Percentiles rank a stretch among this genome's conserved stretches.
Conservation (phyloP, 306 rosid genomes). For the Rosa chinensis region DNA sequence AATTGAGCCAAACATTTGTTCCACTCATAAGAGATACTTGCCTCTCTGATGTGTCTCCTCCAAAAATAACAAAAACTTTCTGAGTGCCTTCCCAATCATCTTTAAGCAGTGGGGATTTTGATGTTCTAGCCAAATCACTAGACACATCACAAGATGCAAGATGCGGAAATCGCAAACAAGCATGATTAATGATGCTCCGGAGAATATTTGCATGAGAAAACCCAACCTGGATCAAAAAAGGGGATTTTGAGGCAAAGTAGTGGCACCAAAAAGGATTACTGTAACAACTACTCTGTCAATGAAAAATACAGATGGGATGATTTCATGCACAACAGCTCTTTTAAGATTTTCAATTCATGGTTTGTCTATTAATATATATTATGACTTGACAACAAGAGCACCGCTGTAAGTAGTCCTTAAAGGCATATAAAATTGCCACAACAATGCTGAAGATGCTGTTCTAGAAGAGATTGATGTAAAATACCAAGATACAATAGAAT, state of each 20-base stretch:
- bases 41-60: conserved; percentile 95
- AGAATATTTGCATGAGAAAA: conserved; percentile 92
- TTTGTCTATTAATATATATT: background rate
- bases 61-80: conserved; percentile 90
- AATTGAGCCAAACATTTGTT: conserved; percentile 97
- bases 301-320: background rate
- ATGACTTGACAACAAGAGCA: background rate
- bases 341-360: background rate
- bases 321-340: background rate
- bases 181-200: conserved; percentile 74
- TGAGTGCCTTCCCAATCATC: conserved; percentile 36
- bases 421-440: background rate
- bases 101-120: conserved; percentile 36
- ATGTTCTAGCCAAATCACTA: conserved; percentile 42
- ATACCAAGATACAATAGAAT: background rate
- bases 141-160: conserved; percentile 55
- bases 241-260: background rate
- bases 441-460: background rate
- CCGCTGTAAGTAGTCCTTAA: background rate
- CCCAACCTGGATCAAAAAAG: conserved; percentile 69
- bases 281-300: background rate
- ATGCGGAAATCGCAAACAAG: conserved; percentile 73
- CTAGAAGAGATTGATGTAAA: background rate
- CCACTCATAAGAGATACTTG: conserved; percentile 99
- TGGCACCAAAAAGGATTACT: conserved; percentile 1